These are phyloP conservation scores for Penicillium sp. DNA, from an alignment of 2,329 filamentous ascomycete genomes.

Conservation along the genomic window DNA sequence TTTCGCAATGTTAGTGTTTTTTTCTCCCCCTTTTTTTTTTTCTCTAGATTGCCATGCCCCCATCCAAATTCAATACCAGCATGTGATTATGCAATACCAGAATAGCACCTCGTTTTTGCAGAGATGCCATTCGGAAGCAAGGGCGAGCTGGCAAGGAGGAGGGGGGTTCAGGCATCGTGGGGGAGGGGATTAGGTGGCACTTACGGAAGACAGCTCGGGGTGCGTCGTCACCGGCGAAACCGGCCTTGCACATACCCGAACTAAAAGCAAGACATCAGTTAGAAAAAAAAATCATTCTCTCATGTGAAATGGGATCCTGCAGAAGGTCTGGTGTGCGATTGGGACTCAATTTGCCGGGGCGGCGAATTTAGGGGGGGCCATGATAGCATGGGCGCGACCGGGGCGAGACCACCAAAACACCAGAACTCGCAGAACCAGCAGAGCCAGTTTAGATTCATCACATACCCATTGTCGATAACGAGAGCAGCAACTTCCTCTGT, in stretches of 20 bases:
- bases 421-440: conserved; percentile 23
- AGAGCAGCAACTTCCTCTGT: conserved; percentile 99
- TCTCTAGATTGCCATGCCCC: background rate
- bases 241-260: conserved; percentile 99
- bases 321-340: conserved; percentile 16
- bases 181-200: conserved; percentile 51
- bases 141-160: conserved; percentile 27
- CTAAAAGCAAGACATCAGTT: conserved; percentile 55
- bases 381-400: conserved; percentile 28
- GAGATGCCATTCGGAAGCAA: conserved; percentile 30
- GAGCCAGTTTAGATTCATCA: conserved; percentile 43
- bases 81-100: conserved; percentile 3
- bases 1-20: conserved; percentile 28
- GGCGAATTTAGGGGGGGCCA: conserved; percentile 21
- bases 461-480: conserved; percentile 99
- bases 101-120: conserved; percentile 9
- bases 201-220: conserved; percentile 99
- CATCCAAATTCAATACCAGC: conserved; percentile 1
- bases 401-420: conserved; percentile 29
- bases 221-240: conserved; percentile 99
- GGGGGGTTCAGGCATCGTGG: conserved; percentile 22
- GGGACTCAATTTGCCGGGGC: conserved; percentile 18
- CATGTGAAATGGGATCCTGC: conserved; percentile 2
- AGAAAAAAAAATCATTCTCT: conserved; percentile 12
- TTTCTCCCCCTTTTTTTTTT: conserved; percentile 1